Conservation (phyloP, 768 basidiomycete genomes). For the Chlorophyllum brunneum region DNA sequence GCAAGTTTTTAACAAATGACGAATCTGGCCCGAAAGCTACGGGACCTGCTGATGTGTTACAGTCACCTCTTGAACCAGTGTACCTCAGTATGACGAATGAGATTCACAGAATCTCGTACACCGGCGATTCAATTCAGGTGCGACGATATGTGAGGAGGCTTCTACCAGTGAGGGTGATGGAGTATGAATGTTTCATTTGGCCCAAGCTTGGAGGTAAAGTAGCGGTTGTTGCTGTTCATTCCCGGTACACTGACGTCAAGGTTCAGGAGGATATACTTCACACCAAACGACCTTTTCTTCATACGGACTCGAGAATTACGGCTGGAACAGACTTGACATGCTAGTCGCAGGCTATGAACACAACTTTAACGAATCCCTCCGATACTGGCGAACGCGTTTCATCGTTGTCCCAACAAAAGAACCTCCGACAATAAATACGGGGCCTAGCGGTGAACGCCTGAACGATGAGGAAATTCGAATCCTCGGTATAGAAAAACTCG, state of each 20-base stretch:
- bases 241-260: not conserved
- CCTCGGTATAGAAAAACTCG: slow-evolving; percentile 87
- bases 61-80: slow-evolving; percentile 62
- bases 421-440: slow-evolving; percentile 49
- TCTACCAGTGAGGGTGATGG: slow-evolving; percentile 56
- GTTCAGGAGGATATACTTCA: slow-evolving; percentile 72
- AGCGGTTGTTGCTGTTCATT: not conserved
- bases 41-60: slow-evolving; percentile 65
- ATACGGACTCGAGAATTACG: slow-evolving; percentile 78
- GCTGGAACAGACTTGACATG: slow-evolving; percentile 91
- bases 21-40: slow-evolving; percentile 50
- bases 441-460: slow-evolving; percentile 68
- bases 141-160: slow-evolving; percentile 78
- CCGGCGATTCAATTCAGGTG: slow-evolving; percentile 87
- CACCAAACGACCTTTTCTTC: slow-evolving; percentile 69
- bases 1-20: slow-evolving; percentile 52
- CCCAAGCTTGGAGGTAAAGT: slow-evolving; percentile 69
- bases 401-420: slow-evolving; percentile 86
- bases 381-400: slow-evolving; percentile 94
- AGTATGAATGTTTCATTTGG: slow-evolving; percentile 92
- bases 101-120: slow-evolving; percentile 90
- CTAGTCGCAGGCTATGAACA: slow-evolving; percentile 79
- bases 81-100: slow-evolving; percentile 95
- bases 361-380: slow-evolving; percentile 73
- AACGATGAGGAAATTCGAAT: slow-evolving; percentile 86